A percentile compares a stretch with the other conserved stretches of the same genome.
Conservation (phyloP, 1,139 yeast genomes). For the Wickerhamiella pararugosa region DNA sequence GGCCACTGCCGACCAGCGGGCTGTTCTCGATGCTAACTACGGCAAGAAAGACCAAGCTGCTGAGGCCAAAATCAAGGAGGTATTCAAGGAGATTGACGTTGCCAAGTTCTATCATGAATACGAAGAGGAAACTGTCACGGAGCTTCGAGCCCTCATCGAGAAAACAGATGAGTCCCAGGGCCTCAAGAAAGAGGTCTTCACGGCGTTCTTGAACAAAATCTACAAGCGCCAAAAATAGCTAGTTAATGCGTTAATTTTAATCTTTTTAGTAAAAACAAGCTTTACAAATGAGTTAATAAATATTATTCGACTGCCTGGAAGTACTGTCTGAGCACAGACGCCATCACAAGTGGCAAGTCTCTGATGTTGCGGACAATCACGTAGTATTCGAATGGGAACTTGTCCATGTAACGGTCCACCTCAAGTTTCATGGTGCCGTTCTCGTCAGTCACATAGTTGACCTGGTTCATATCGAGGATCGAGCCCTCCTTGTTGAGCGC, state of each 20-base stretch:
- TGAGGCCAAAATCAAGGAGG: slow-evolving; percentile 58
- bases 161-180: slow-evolving; percentile 80
- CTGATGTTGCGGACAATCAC: slow-evolving; percentile 81
- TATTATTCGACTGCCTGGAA: slow-evolving; percentile 28
- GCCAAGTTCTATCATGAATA: slow-evolving; percentile 59
- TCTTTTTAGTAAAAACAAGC: no score
- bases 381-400: slow-evolving; percentile 93
- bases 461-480: slow-evolving; percentile 90
- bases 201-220: slow-evolving; percentile 73
- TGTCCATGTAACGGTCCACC: slow-evolving; percentile 75
- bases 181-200: slow-evolving; percentile 71
- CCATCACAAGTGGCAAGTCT: slow-evolving; percentile 84
- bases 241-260: no score
- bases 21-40: slow-evolving; percentile 69
- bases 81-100: slow-evolving; percentile 62
- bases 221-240: slow-evolving; percentile 82
- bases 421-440: slow-evolving; percentile 58
- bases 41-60: slow-evolving; percentile 63
- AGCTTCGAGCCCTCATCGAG: slow-evolving; percentile 50
- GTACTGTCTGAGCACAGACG: slow-evolving; percentile 81
- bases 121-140: slow-evolving; percentile 61
- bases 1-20: slow-evolving; percentile 70
- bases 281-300: no score
- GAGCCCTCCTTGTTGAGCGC: slow-evolving; percentile 76
- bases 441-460: slow-evolving; percentile 54